phyloP scores from a whole-genome alignment of 1,139 yeast genomes.

The Zygoascus hellenicus region DNA sequence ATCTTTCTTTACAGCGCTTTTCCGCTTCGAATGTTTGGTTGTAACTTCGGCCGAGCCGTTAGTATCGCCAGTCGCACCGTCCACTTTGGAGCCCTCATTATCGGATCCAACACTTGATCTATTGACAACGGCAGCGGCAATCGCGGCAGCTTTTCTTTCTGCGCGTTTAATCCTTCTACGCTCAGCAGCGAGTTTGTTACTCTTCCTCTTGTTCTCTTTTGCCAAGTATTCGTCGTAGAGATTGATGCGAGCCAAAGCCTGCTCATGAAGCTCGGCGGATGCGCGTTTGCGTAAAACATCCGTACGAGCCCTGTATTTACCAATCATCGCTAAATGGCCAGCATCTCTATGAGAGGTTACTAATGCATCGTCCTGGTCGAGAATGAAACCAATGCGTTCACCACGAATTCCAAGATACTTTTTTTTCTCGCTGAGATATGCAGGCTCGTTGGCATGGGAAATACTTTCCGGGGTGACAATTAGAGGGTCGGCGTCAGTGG shows the following conservation, averaged over 20 bases:
- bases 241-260: slow-evolving; percentile 23
- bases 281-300: slow-evolving; percentile 25
- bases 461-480: not conserved
- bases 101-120: slow-evolving; percentile 7
- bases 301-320: slow-evolving; percentile 14
- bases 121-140: slow-evolving; percentile 12
- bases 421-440: slow-evolving; percentile 22
- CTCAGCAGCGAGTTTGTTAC: slow-evolving; percentile 18
- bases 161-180: slow-evolving; percentile 9
- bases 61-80: slow-evolving; percentile 8
- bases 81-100: slow-evolving; percentile 5
- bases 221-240: slow-evolving; percentile 21
- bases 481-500: too few species aligned
- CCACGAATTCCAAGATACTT: slow-evolving; percentile 19
- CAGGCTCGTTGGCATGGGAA: slow-evolving; percentile 16
- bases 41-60: not conserved
- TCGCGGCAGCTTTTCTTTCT: slow-evolving; percentile 14
- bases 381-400: slow-evolving; percentile 16
- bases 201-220: slow-evolving; percentile 18
- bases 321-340: slow-evolving; percentile 16
- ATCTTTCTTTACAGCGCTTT: slow-evolving; percentile 8
- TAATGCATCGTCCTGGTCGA: slow-evolving; percentile 11
- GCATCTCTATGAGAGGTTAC: slow-evolving; percentile 13
- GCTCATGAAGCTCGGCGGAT: slow-evolving; percentile 21
- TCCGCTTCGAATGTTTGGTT: not conserved